Evolutionary conservation across 352 stramenopile genomes (phyloP).

Genomic region (Globisporangium spinosum): DNA sequence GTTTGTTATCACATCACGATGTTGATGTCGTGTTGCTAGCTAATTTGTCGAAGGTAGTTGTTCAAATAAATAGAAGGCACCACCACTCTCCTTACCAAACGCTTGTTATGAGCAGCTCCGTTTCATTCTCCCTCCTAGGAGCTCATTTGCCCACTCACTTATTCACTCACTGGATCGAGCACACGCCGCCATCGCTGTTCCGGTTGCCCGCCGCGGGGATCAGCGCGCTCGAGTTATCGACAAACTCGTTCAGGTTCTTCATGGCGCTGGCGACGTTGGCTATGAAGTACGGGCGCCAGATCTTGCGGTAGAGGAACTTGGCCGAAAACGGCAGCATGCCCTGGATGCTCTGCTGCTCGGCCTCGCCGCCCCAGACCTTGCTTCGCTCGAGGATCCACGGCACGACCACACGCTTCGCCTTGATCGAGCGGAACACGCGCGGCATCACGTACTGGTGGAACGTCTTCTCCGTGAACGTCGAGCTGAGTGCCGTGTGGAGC

Average conservation of each 20-base stretch:
- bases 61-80: slow-evolving; percentile 17
- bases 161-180: slow-evolving; percentile 13
- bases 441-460: slow-evolving; percentile 78
- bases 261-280: slow-evolving; percentile 73
- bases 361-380: slow-evolving; percentile 79
- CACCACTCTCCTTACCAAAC: neutral
- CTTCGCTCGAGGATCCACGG: slow-evolving; percentile 83
- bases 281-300: slow-evolving; percentile 83
- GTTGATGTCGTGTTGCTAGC: neutral
- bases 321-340: slow-evolving; percentile 72
- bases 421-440: slow-evolving; percentile 69
- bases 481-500: slow-evolving; percentile 51
- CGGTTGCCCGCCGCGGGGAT: neutral
- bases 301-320: slow-evolving; percentile 78
- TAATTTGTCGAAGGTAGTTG: slow-evolving; percentile 2
- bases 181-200: neutral
- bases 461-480: slow-evolving; percentile 65
- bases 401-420: slow-evolving; percentile 75
- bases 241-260: slow-evolving; percentile 80
- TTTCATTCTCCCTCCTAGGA: neutral
- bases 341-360: slow-evolving; percentile 63
- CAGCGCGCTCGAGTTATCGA: slow-evolving; percentile 16
- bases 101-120: neutral
- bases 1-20: neutral
- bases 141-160: neutral